A percentile compares a stretch with the other conserved stretches of the same genome.
These are phyloP conservation scores for Sphaerobolus stellatus DNA, from an alignment of 1,284 basidiomycete genomes.

Conservation along the genomic window DNA sequence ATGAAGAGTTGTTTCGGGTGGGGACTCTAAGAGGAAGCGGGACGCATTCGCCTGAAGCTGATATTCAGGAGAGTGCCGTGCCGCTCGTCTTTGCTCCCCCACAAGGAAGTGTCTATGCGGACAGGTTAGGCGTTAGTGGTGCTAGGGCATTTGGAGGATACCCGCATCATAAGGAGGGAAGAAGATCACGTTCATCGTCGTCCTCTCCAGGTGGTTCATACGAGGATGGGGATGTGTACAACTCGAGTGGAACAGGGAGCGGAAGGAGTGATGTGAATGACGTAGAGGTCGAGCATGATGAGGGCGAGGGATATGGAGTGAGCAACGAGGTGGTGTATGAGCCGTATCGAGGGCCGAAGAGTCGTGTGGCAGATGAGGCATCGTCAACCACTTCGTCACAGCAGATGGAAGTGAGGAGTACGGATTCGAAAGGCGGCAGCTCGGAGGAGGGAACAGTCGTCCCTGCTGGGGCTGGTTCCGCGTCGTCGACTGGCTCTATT, in stretches of 20 bases:
- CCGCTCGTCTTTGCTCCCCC: constrained; percentile 11
- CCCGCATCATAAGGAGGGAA: too few species aligned
- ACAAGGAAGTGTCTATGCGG: constrained; percentile 12
- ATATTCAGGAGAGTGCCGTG: constrained; percentile 1
- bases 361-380: too few species aligned
- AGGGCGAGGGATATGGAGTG: too few species aligned
- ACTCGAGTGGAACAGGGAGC: too few species aligned
- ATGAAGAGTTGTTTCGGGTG: background rate
- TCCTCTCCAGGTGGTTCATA: too few species aligned
- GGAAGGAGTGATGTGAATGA: too few species aligned
- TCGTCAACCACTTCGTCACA: background rate
- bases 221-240: too few species aligned
- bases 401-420: constrained; percentile 1
- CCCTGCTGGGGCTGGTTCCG: background rate
- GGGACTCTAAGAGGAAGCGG: background rate
- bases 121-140: background rate
- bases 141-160: background rate
- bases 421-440: constrained; percentile 6
- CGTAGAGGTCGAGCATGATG: too few species aligned
- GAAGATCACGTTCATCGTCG: too few species aligned
- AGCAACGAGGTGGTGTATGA: too few species aligned
- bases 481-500: background rate
- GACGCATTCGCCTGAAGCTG: background rate
- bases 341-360: too few species aligned
- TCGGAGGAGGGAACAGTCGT: constrained; percentile 11